Base-by-base conservation (phyloP, 2,329 filamentous ascomycete species). In the Venturia oleaginea region DNA sequence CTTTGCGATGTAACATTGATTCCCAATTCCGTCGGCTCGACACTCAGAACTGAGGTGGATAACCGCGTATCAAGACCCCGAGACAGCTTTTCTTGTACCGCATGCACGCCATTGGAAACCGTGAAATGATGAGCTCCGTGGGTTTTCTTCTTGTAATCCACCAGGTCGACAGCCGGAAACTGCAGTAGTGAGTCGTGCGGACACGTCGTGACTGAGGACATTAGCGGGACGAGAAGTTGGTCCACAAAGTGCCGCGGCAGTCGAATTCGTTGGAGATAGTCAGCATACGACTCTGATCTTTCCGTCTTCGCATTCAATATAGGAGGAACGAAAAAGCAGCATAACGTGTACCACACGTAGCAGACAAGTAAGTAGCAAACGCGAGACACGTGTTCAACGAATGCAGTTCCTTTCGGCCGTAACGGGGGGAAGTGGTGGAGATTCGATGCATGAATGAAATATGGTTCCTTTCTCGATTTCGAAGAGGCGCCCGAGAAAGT, bases 361-460 rank as follows among this genome's bases (percentile, higher is more conserved):
- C 80, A 83, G 0, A 79, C 62, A 8, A 77, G 69, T 27, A 84
- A 68, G 67, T 80, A 79, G 7, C 77, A 43, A 0, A 78, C 72
- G 66, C 84, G 79, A 4, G 77, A 42, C 0, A 81, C 48, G 69
- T 81, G 79, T 1, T 69, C 55, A n/a, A 77, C 59, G 27, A 78
- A 66, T 1, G 73, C 70, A 2, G 71, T 62, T 4, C 74, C 72
- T 4, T 70, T 73, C 0, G 77, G 75, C 1, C 77, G 77, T 64
- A 78, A 71, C 4, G 81, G 78, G 0, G 78, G 77, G 19, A 79
- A 69, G 66, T 76, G 76, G 67, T 85, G 82, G 42, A 80, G 73
- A 51, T 84, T 83, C 2, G 81, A 84, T 0, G 83, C 77, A 68
- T 86, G 80, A 17, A 82, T 73, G 64, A 83, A 83, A 70, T 83